A percentile compares a stretch with the other conserved stretches of the same genome.
phyloP scores from a whole-genome alignment of 2,329 filamentous ascomycete species.

The Leptographium procerum region DNA sequence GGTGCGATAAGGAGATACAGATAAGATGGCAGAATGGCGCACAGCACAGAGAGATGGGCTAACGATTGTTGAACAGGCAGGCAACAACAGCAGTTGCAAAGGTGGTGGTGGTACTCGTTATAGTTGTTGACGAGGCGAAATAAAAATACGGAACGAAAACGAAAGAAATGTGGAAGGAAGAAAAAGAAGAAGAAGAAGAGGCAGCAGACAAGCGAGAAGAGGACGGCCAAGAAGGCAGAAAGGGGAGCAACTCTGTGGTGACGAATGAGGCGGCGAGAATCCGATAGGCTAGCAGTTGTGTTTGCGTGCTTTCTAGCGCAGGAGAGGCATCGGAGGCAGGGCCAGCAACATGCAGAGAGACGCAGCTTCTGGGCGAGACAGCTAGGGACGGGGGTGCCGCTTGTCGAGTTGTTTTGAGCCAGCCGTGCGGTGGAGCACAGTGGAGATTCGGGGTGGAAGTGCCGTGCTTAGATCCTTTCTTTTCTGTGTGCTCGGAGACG shows the following conservation, averaged over 20 bases:
- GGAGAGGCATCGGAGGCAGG: neutral
- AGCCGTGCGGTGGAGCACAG: neutral
- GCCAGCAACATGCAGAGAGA: neutral
- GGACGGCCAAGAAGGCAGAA: neutral
- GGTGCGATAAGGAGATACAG: constrained; percentile 8
- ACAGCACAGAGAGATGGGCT: neutral
- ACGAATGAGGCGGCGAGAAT: constrained; percentile 12
- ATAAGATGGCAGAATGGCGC: constrained; percentile 7
- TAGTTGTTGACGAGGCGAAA: neutral
- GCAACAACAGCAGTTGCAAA: neutral
- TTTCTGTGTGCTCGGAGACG: neutral
- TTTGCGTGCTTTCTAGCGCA: neutral
- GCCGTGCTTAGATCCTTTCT: neutral
- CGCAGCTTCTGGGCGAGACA: neutral
- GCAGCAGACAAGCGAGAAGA: neutral
- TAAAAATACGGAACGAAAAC: neutral
- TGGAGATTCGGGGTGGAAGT: neutral
- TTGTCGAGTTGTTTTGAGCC: neutral
- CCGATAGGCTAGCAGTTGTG: constrained; percentile 10
- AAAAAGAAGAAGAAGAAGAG: neutral
- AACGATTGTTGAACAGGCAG: neutral
- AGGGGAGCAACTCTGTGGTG: neutral
- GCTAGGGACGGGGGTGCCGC: neutral
- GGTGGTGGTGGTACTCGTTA: neutral
- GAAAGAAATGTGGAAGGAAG: neutral